phyloP scores from a whole-genome alignment of 139 green algal species.

The Picochlorum sp. region DNA sequence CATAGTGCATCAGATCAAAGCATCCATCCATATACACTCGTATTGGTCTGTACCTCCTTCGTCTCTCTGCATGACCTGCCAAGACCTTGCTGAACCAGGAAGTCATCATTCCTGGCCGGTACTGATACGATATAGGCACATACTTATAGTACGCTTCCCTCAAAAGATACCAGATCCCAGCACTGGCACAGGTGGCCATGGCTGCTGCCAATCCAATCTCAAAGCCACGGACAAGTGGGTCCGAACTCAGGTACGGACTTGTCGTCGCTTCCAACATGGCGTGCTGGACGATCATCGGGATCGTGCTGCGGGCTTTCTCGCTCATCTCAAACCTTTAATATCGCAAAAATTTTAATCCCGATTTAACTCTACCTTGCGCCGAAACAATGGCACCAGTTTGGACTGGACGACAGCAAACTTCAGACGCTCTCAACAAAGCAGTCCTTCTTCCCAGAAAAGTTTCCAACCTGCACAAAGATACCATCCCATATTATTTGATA shows the following conservation, averaged over 20 bases:
- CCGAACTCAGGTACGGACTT: neutral
- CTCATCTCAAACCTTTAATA: too few species aligned
- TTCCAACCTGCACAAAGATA: too few species aligned
- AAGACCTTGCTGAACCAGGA: constrained; percentile 63
- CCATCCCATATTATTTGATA: too few species aligned
- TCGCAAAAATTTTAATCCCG: too few species aligned
- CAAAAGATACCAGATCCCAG: constrained; percentile 17
- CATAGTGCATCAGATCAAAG: constrained; percentile 99
- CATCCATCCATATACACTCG: constrained; percentile 98
- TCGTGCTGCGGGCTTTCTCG: too few species aligned
- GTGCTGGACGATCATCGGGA: too few species aligned
- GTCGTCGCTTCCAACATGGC: neutral
- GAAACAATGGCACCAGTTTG: too few species aligned
- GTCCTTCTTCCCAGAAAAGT: too few species aligned
- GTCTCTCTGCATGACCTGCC: constrained; percentile 58
- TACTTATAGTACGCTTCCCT: constrained; percentile 21
- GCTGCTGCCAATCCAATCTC: constrained; percentile 1
- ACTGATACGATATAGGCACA: constrained; percentile 71
- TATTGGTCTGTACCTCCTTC: constrained; percentile 56
- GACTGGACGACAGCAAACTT: too few species aligned
- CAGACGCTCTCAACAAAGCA: too few species aligned
- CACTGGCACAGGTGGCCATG: neutral
- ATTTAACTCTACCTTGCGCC: too few species aligned
- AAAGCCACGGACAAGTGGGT: neutral
- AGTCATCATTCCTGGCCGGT: constrained; percentile 76